Conservation (phyloP, 2,329 filamentous ascomycete species). For the Paracamarosporium sp. region DNA sequence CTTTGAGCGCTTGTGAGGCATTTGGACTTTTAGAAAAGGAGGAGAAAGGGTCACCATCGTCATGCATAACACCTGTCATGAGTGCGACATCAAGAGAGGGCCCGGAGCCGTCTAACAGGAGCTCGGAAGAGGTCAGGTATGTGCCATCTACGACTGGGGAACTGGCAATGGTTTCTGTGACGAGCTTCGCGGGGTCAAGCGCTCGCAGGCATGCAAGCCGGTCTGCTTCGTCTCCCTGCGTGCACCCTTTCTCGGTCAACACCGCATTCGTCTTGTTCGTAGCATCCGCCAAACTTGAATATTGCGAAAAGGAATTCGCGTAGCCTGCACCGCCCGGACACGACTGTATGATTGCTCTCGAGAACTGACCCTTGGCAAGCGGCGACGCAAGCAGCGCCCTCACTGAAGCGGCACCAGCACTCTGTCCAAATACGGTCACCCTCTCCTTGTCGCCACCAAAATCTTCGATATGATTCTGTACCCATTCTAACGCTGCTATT, state of each 20-base stretch:
- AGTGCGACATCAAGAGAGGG: slow-evolving; percentile 25
- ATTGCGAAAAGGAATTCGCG: slow-evolving; percentile 29
- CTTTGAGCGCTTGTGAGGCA: slow-evolving; percentile 25
- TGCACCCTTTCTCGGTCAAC: slow-evolving; percentile 33
- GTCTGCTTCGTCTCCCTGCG: slow-evolving; percentile 10
- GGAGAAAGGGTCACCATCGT: slow-evolving; percentile 41
- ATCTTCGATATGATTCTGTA: slow-evolving; percentile 48
- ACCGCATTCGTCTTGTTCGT: slow-evolving; percentile 26
- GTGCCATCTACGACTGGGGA: slow-evolving; percentile 43
- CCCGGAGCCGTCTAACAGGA: slow-evolving; percentile 26
- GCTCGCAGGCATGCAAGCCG: slow-evolving; percentile 31
- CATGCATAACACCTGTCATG: slow-evolving; percentile 37
- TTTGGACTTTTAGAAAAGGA: slow-evolving; percentile 30
- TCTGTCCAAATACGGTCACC: slow-evolving; percentile 49
- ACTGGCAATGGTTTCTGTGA: slow-evolving; percentile 20
- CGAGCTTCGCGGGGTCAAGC: slow-evolving; percentile 28
- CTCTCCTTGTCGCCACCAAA: slow-evolving; percentile 45
- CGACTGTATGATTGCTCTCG: slow-evolving; percentile 52
- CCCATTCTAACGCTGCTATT: slow-evolving; percentile 59
- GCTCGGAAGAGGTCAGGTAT: slow-evolving; percentile 31
- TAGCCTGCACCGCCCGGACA: slow-evolving; percentile 23
- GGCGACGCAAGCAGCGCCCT: slow-evolving; percentile 59
- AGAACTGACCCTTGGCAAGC: slow-evolving; percentile 56
- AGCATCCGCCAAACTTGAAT: slow-evolving; percentile 32
- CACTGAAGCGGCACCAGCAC: slow-evolving; percentile 47